A percentile compares a stretch with the other conserved stretches of the same genome.
Conservation (phyloP, 148 eudicot genomes). For the Vaccinium macrocarpon region DNA sequence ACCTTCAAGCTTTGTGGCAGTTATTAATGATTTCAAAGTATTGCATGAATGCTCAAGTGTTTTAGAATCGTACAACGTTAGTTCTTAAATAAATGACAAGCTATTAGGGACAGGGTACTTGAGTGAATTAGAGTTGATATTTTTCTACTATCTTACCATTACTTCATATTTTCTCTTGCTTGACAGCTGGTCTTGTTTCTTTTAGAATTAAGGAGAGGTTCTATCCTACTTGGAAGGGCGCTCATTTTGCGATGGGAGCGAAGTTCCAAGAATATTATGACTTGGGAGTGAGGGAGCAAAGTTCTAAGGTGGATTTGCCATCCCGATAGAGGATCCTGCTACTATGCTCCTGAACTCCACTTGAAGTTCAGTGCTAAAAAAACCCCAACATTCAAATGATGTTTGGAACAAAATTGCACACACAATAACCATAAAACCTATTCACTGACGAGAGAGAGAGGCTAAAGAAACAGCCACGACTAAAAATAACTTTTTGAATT, state of each 20-base stretch:
- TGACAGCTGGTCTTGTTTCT: neutral
- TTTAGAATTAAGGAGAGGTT: neutral
- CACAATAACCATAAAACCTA: neutral
- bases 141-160: neutral
- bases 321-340: too few species aligned
- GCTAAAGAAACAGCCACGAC: too few species aligned
- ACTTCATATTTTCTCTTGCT: neutral
- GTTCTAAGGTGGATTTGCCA: too few species aligned
- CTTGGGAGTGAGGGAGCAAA: too few species aligned
- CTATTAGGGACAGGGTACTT: neutral
- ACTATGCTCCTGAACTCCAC: too few species aligned
- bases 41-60: neutral
- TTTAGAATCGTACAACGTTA: neutral
- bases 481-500: neutral
- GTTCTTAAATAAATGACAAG: neutral
- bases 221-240: neutral
- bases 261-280: neutral
- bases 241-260: neutral
- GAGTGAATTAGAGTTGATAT: neutral
- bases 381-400: neutral
- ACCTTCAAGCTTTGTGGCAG: neutral
- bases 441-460: too few species aligned
- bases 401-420: constrained; percentile 13
- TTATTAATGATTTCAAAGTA: neutral
- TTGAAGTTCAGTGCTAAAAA: neutral